phyloP scores from a whole-genome alignment of 1,284 basidiomycete species.

The Neolentinus lepideus region DNA sequence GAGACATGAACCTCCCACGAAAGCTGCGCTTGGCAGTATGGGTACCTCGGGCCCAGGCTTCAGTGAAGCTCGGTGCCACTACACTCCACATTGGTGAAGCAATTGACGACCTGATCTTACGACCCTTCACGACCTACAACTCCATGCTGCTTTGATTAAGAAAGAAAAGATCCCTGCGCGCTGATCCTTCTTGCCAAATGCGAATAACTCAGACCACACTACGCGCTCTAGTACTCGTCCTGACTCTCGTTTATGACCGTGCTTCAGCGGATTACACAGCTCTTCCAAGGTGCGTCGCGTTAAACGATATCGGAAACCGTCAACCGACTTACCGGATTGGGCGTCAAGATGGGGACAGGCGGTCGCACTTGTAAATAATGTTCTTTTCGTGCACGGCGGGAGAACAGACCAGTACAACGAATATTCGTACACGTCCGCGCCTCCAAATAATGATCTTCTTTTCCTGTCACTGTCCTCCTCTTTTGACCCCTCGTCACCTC shows the following conservation, averaged over 20 bases:
- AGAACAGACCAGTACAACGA: slow-evolving; percentile 64
- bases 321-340: neutral
- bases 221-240: neutral
- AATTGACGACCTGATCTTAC: neutral
- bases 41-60: no score
- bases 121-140: neutral
- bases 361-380: slow-evolving; percentile 48
- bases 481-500: slow-evolving; percentile 54
- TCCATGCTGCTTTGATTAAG: neutral
- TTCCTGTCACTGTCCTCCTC: slow-evolving; percentile 54
- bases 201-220: neutral
- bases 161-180: neutral
- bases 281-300: slow-evolving; percentile 18
- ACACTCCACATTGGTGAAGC: neutral
- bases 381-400: slow-evolving; percentile 72
- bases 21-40: no score
- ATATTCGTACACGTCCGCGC: slow-evolving; percentile 69
- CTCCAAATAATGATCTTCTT: slow-evolving; percentile 64
- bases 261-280: slow-evolving; percentile 11
- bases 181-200: neutral
- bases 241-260: neutral
- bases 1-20: no score
- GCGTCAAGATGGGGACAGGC: slow-evolving; percentile 76
- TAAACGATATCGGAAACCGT: neutral
- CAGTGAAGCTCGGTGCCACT: neutral